Percentiles rank a stretch among this genome's conserved stretches.
phyloP scores from a whole-genome alignment of 2,329 filamentous ascomycete genomes.

The Aureobasidium sp. region DNA sequence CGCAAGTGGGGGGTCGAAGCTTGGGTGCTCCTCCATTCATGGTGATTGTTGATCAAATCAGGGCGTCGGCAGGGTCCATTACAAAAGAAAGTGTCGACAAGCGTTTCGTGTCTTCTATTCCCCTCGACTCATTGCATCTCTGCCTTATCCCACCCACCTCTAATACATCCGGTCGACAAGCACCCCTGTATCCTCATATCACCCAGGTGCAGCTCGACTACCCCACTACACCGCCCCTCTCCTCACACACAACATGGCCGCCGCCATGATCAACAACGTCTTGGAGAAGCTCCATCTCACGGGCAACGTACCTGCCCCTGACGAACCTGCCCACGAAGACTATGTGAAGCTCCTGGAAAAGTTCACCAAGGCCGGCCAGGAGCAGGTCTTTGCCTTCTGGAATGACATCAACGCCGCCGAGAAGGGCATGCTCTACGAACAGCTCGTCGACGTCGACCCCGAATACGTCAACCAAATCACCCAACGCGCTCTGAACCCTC shows the following conservation, averaged over 20 bases:
- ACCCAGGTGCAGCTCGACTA: neutral
- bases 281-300: conserved; percentile 38
- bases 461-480: conserved; percentile 81
- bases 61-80: conserved; percentile 3
- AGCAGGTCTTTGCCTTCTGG: conserved; percentile 81
- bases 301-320: conserved; percentile 30
- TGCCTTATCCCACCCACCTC: neutral
- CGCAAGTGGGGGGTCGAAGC: conserved; percentile 7
- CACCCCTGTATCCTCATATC: neutral
- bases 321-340: conserved; percentile 58
- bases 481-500: conserved; percentile 72
- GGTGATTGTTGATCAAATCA: conserved; percentile 10
- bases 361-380: conserved; percentile 68
- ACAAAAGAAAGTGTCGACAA: neutral
- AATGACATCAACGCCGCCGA: conserved; percentile 68
- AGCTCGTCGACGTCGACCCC: conserved; percentile 77
- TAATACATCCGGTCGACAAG: neutral
- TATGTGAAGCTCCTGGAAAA: conserved; percentile 62
- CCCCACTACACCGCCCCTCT: neutral
- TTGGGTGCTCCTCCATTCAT: neutral
- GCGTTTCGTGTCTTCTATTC: neutral
- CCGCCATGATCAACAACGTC: conserved; percentile 33
- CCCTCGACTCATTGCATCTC: neutral
- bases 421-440: conserved; percentile 71
- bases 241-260: conserved; percentile 29